phyloP scores from a whole-genome alignment of 805 yeast genomes.

The Candida xyloterini region DNA sequence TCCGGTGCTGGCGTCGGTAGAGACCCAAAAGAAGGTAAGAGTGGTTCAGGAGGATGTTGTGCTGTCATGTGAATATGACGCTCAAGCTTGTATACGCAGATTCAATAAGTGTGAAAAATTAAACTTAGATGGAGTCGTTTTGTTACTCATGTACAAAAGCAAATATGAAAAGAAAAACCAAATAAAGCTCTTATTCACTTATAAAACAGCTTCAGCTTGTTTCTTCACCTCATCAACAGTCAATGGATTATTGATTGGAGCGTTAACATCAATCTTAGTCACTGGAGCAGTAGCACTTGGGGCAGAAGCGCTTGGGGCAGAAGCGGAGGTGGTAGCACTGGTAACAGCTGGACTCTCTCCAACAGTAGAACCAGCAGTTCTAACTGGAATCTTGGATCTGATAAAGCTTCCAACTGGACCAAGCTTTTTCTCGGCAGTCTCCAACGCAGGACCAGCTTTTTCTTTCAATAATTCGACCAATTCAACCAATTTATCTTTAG shows the following conservation, averaged over 20 bases:
- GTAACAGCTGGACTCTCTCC: constrained; percentile 30
- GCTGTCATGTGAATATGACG: constrained; percentile 25
- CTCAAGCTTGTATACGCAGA: background rate
- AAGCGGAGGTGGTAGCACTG: constrained; percentile 9
- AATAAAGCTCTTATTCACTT: background rate
- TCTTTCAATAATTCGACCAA: constrained; percentile 36
- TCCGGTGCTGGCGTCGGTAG: constrained; percentile 17
- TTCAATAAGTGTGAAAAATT: background rate
- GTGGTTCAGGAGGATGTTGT: constrained; percentile 35
- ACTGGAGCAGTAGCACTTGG: constrained; percentile 3
- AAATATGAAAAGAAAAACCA: constrained; percentile 1
- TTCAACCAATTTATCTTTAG: constrained; percentile 50
- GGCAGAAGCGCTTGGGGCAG: constrained; percentile 8
- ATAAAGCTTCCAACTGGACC: constrained; percentile 67
- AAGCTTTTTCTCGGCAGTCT: constrained; percentile 53
- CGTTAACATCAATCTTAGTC: constrained; percentile 6
- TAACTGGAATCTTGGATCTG: constrained; percentile 52
- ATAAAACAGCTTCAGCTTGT: constrained; percentile 13
- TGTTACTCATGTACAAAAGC: constrained; percentile 5
- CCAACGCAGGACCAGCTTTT: constrained; percentile 54
- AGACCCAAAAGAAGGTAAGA: constrained; percentile 8
- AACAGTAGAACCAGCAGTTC: constrained; percentile 73
- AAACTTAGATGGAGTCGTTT: background rate
- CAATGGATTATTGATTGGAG: constrained; percentile 13
- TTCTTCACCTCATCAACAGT: constrained; percentile 3